Evolutionary conservation across 2,329 filamentous ascomycete genomes (phyloP).

Genomic region (Penicillium concentricum): DNA sequence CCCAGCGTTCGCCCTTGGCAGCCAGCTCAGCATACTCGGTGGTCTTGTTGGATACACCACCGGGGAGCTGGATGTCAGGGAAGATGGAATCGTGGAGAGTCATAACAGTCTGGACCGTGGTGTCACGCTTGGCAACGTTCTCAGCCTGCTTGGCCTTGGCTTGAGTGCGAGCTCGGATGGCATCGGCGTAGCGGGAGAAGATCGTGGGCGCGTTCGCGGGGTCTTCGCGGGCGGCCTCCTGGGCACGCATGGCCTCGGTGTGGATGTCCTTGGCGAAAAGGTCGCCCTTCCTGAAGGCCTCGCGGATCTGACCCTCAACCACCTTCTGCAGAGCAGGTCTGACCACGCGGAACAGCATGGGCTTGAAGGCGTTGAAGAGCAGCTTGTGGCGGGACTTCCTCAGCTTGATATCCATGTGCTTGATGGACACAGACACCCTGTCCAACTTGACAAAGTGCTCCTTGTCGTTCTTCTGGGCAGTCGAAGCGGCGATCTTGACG

Average conservation of each 20-base stretch:
- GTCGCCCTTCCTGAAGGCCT: conserved; percentile 76
- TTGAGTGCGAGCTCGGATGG: conserved; percentile 69
- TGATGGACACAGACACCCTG: conserved; percentile 78
- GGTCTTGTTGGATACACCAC: conserved; percentile 88
- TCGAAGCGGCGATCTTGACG: conserved; percentile 88
- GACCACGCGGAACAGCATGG: conserved; percentile 78
- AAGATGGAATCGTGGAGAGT: conserved; percentile 91
- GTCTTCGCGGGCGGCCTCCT: conserved; percentile 64
- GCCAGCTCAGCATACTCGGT: conserved; percentile 90
- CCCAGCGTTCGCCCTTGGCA: conserved; percentile 86
- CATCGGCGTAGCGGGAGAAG: conserved; percentile 78
- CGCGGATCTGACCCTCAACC: conserved; percentile 83
- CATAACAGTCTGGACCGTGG: conserved; percentile 77
- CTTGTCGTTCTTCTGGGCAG: conserved; percentile 69
- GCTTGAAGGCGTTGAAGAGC: conserved; percentile 83
- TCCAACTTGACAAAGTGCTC: conserved; percentile 94
- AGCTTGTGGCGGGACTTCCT: conserved; percentile 95
- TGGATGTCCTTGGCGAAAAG: conserved; percentile 72
- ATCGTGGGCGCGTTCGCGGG: conserved; percentile 76
- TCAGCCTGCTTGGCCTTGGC: conserved; percentile 77
- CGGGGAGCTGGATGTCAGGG: conserved; percentile 79
- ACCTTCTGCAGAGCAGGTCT: conserved; percentile 83
- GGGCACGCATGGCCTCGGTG: conserved; percentile 73
- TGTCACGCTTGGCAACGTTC: conserved; percentile 56
- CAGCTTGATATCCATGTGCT: conserved; percentile 80